phyloP scores from a whole-genome alignment of 2,329 filamentous ascomycete species.

The Alternaria solani region DNA sequence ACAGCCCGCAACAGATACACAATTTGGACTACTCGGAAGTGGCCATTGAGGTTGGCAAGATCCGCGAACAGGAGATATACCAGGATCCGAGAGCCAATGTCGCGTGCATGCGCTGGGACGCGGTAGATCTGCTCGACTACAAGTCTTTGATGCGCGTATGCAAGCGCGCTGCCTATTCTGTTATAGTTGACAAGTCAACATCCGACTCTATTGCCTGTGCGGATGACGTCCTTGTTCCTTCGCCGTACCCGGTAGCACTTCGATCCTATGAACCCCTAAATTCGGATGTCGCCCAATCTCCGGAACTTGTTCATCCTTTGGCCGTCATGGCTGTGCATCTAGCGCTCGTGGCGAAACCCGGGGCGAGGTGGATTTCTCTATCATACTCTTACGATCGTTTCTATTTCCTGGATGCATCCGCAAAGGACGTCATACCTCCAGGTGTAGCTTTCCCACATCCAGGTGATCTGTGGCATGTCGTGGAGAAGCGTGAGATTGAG shows the following conservation, averaged over 20 bases:
- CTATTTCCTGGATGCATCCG: constrained; percentile 34
- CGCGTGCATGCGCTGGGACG: constrained; percentile 42
- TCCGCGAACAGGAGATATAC: constrained; percentile 40
- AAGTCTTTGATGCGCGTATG: constrained; percentile 38
- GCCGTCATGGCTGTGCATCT: constrained; percentile 52
- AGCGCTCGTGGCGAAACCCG: constrained; percentile 48
- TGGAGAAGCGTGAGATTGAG: constrained; percentile 45
- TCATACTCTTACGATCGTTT: constrained; percentile 54
- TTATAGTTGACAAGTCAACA: constrained; percentile 51
- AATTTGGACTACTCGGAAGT: constrained; percentile 52
- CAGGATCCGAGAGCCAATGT: background rate
- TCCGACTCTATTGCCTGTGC: constrained; percentile 50
- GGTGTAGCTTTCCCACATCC: constrained; percentile 51
- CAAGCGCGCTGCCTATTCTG: constrained; percentile 35
- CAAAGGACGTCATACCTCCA: constrained; percentile 23
- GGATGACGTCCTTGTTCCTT: constrained; percentile 40
- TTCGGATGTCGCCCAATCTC: constrained; percentile 11
- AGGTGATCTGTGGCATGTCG: constrained; percentile 47
- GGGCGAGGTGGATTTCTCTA: constrained; percentile 50
- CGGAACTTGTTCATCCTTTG: constrained; percentile 46
- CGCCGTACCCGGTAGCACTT: constrained; percentile 41
- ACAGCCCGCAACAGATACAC: constrained; percentile 42
- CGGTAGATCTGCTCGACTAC: constrained; percentile 47
- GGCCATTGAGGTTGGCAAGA: constrained; percentile 44
- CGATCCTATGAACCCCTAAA: constrained; percentile 5